These are phyloP conservation scores for Pythium aphanidermatum DNA, from an alignment of 352 stramenopile genomes.

Conservation along the genomic window DNA sequence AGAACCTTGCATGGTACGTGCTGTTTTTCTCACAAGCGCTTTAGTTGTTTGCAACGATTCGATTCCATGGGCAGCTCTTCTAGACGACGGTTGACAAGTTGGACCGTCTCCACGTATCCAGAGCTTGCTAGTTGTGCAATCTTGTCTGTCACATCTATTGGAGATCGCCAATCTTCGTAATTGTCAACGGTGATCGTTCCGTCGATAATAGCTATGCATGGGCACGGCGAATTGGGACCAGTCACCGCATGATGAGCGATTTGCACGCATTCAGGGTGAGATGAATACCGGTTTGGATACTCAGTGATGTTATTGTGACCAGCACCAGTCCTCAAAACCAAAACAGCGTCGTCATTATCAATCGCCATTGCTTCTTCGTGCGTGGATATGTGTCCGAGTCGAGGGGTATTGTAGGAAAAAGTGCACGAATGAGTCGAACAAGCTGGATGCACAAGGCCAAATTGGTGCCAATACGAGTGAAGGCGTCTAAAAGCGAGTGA, in stretches of 20 bases:
- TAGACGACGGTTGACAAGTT: slow-evolving; percentile 30
- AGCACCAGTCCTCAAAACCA: not conserved
- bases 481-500: slow-evolving; percentile 19
- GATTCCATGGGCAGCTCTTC: slow-evolving; percentile 23
- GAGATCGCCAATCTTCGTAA: slow-evolving; percentile 26
- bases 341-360: not conserved
- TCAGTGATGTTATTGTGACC: slow-evolving; percentile 1
- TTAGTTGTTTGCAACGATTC: slow-evolving; percentile 21
- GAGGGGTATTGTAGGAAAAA: not conserved
- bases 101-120: slow-evolving; percentile 25
- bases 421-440: not conserved
- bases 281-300: not conserved
- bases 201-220: slow-evolving; percentile 6
- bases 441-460: slow-evolving; percentile 18
- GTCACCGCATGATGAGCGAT: slow-evolving; percentile 1
- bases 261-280: slow-evolving; percentile 6
- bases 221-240: not conserved
- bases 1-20: not conserved
- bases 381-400: not conserved
- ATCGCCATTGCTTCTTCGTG: not conserved
- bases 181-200: slow-evolving; percentile 8
- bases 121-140: slow-evolving; percentile 17
- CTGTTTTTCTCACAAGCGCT: slow-evolving; percentile 23
- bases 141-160: slow-evolving; percentile 25
- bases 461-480: slow-evolving; percentile 26